Evolutionary conservation across 768 basidiomycete species (phyloP).

Genomic region (Dentipellis sp.): DNA sequence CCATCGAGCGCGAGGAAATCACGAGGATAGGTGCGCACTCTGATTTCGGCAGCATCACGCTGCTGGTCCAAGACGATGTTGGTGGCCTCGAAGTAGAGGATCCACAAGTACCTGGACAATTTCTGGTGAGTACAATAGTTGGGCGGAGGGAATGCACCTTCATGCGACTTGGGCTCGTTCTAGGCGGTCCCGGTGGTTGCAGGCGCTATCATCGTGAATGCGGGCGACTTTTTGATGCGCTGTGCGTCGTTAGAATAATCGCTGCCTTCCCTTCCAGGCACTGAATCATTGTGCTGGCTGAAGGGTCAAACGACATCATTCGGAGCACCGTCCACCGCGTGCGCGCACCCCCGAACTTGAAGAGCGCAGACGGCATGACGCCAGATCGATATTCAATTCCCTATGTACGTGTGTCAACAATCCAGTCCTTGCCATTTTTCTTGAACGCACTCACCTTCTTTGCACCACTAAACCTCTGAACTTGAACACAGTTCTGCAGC

Average conservation of each 20-base stretch:
- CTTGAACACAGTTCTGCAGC: not conserved
- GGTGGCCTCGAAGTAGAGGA: constrained; percentile 59
- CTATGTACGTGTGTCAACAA: constrained; percentile 37
- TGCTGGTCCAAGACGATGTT: constrained; percentile 50
- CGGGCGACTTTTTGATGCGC: constrained; percentile 41
- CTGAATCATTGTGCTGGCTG: not conserved
- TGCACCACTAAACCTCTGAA: not conserved
- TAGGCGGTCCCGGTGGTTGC: constrained; percentile 32
- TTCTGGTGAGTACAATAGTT: constrained; percentile 17
- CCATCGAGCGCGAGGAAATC: constrained; percentile 27
- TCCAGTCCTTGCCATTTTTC: not conserved
- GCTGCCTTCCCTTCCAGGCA: not conserved
- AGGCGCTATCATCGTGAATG: constrained; percentile 41
- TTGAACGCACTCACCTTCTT: constrained; percentile 21
- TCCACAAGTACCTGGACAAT: constrained; percentile 35
- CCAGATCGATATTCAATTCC: constrained; percentile 55
- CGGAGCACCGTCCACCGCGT: constrained; percentile 48
- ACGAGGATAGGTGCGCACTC: constrained; percentile 40
- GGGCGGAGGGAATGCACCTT: not conserved
- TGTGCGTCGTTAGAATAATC: constrained; percentile 22
- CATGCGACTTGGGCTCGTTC: not conserved
- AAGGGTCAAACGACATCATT: constrained; percentile 30
- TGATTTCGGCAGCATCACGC: constrained; percentile 50
- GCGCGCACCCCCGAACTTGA: constrained; percentile 25
- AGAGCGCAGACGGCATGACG: constrained; percentile 25